Conservation (phyloP, 176 grass and related monocot species). For the Aegilops speltoides region DNA sequence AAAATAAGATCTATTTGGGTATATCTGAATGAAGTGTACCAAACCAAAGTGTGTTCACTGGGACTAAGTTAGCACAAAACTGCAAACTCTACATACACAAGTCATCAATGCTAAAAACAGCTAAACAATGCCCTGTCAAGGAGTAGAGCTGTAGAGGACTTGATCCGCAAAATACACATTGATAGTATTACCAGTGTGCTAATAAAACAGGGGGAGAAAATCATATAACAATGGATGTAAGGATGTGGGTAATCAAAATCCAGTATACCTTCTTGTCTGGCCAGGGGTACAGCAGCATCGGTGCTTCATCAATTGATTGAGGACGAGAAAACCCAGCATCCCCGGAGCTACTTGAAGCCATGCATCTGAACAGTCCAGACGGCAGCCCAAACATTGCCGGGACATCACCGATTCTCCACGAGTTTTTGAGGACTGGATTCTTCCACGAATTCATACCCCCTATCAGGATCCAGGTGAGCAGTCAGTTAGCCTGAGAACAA, state of each 20-base stretch:
- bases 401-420: conserved; percentile 45
- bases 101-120: neutral
- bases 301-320: conserved; percentile 51
- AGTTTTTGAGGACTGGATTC: conserved; percentile 32
- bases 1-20: neutral
- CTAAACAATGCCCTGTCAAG: neutral
- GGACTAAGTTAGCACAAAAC: neutral
- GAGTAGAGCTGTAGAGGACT: neutral
- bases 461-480: conserved; percentile 20
- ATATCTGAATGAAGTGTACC: neutral
- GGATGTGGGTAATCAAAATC: neutral
- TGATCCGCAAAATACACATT: neutral
- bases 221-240: neutral
- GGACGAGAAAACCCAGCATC: conserved; percentile 34
- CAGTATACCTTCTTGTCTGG: conserved; percentile 76
- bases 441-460: conserved; percentile 22
- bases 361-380: conserved; percentile 39
- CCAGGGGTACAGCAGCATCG: conserved; percentile 58
- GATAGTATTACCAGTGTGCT: neutral
- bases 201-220: too few species aligned
- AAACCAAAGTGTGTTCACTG: neutral
- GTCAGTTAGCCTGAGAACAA: neutral
- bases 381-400: conserved; percentile 36
- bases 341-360: conserved; percentile 40
- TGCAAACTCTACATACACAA: neutral